Evolutionary conservation across 148 eudicot species (phyloP).

Genomic region (Diospyros kaki): DNA sequence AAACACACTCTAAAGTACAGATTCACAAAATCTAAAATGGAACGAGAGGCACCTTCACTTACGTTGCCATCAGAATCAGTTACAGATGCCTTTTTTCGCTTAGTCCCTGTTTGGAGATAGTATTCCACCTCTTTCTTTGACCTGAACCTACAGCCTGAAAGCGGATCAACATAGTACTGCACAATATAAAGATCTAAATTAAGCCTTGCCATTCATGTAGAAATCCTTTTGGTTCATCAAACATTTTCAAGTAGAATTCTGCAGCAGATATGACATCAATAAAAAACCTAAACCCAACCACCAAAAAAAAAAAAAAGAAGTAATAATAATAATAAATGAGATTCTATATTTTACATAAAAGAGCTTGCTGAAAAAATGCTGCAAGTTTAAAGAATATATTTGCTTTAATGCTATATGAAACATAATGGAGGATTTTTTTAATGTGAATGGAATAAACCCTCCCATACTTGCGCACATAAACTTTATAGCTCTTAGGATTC

Average conservation of each 20-base stretch:
- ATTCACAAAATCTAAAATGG: too few species aligned
- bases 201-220: background rate
- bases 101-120: constrained; percentile 44
- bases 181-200: constrained; percentile 8
- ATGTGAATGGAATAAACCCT: background rate
- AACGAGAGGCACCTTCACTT: constrained; percentile 11
- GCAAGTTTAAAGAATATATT: background rate
- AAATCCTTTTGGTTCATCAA: background rate
- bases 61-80: constrained; percentile 39
- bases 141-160: constrained; percentile 34
- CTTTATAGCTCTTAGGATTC: background rate
- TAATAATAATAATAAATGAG: background rate
- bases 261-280: background rate
- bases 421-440: background rate
- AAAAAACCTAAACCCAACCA: background rate
- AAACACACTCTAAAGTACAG: too few species aligned
- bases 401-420: background rate
- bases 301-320: background rate
- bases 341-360: background rate
- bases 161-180: constrained; percentile 58
- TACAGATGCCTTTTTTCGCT: constrained; percentile 19
- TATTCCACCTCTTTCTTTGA: constrained; percentile 58
- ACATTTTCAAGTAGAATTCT: background rate
- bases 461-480: background rate
- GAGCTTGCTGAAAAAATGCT: background rate